These are phyloP conservation scores for Mycena vitilis DNA, from an alignment of 768 basidiomycete genomes.

Conservation along the genomic window DNA sequence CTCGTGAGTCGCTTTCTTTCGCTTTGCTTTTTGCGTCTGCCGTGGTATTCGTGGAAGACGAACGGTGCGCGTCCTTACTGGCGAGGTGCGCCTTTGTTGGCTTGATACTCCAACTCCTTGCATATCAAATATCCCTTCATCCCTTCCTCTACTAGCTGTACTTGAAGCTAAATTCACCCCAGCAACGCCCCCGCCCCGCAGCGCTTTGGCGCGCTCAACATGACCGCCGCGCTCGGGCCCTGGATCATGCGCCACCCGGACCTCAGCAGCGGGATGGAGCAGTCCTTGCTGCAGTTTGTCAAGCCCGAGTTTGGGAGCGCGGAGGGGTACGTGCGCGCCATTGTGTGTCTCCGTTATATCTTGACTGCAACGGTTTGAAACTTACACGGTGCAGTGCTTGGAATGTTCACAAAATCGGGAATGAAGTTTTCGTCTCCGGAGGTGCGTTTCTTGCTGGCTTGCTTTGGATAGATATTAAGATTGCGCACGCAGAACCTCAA, in stretches of 20 bases:
- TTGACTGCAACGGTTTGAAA: too few relatives aligned
- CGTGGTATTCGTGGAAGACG: too few relatives aligned
- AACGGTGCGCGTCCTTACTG: too few relatives aligned
- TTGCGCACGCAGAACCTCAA: slow-evolving; percentile 63
- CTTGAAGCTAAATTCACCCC: not conserved
- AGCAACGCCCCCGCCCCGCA: slow-evolving; percentile 66
- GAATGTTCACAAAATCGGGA: slow-evolving; percentile 78
- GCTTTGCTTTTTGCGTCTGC: too few relatives aligned
- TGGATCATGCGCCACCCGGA: slow-evolving; percentile 90
- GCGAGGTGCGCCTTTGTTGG: too few relatives aligned
- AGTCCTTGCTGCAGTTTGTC: slow-evolving; percentile 79
- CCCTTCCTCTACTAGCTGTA: too few relatives aligned
- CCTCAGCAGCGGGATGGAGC: slow-evolving; percentile 80
- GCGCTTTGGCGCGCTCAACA: slow-evolving; percentile 87
- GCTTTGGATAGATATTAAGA: too few relatives aligned
- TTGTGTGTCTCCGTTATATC: slow-evolving; percentile 63
- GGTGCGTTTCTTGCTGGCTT: too few relatives aligned
- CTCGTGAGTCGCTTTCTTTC: slow-evolving; percentile 56
- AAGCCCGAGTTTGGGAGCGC: slow-evolving; percentile 74
- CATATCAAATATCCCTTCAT: too few relatives aligned
- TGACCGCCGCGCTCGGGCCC: slow-evolving; percentile 79
- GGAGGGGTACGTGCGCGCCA: slow-evolving; percentile 81
- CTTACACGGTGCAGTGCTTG: slow-evolving; percentile 59
- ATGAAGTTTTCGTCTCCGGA: slow-evolving; percentile 74
- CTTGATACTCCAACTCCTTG: too few relatives aligned